Conservation (phyloP, 441 rosid species). For the Gossypium trilobum region DNA sequence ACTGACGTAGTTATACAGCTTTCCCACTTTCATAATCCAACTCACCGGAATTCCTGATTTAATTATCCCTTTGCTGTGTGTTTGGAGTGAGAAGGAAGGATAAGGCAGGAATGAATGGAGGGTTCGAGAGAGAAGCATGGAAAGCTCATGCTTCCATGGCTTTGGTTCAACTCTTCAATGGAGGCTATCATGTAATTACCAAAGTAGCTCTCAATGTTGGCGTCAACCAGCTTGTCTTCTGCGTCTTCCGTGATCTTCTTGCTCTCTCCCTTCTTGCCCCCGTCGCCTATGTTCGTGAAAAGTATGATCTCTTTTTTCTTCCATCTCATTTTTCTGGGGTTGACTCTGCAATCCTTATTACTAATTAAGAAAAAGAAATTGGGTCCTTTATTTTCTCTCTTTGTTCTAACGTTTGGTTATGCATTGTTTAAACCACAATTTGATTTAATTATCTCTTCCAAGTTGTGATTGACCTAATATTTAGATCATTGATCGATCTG, state of each 20-base stretch:
- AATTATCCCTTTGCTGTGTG: neutral
- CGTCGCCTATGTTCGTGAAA: constrained; percentile 72
- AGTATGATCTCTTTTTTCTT: constrained; percentile 26
- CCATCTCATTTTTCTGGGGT: neutral
- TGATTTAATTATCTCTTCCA: neutral
- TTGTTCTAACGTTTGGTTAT: neutral
- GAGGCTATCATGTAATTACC: constrained; percentile 92
- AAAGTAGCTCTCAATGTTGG: constrained; percentile 90
- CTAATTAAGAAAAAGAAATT: neutral
- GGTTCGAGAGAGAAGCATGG: constrained; percentile 16
- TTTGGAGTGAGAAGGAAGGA: neutral
- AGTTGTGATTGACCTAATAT: neutral
- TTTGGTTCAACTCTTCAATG: constrained; percentile 65
- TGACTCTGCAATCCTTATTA: neutral
- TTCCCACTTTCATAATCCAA: neutral
- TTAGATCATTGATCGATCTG: neutral
- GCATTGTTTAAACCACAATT: neutral
- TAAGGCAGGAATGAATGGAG: constrained; percentile 5
- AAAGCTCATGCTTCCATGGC: constrained; percentile 76
- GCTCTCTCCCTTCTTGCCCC: constrained; percentile 86
- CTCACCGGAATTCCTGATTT: neutral
- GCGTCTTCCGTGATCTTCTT: constrained; percentile 80
- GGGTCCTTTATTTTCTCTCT: neutral
- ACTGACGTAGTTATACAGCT: neutral
- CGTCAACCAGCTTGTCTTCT: constrained; percentile 87